Evolutionary conservation across 768 basidiomycete genomes (phyloP).

Genomic region (Jaapia argillacea): DNA sequence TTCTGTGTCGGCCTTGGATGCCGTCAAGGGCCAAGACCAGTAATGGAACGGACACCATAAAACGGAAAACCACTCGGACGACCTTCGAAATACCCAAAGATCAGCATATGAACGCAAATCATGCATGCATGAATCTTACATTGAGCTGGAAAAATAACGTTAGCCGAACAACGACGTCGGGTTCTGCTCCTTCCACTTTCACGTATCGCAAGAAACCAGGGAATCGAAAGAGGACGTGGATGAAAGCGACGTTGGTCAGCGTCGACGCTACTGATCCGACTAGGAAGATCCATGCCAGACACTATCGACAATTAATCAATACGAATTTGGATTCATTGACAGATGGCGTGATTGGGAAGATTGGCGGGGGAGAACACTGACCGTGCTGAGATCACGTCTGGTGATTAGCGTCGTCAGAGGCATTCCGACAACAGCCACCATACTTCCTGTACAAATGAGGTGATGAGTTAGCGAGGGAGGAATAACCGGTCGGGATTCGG

Average conservation of each 20-base stretch:
- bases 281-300: slow-evolving; percentile 67
- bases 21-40: slow-evolving; percentile 60
- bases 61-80: slow-evolving; percentile 65
- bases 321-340: no score
- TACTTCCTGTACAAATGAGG: slow-evolving; percentile 35
- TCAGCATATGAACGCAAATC: neutral
- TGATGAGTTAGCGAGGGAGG: neutral
- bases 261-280: slow-evolving; percentile 59
- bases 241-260: slow-evolving; percentile 55
- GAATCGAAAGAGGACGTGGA: slow-evolving; percentile 64
- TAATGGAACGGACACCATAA: slow-evolving; percentile 62
- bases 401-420: slow-evolving; percentile 57
- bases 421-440: slow-evolving; percentile 58
- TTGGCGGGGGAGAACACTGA: slow-evolving; percentile 20
- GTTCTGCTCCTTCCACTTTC: slow-evolving; percentile 63
- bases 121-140: slow-evolving; percentile 39
- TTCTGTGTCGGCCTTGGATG: slow-evolving; percentile 34
- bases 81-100: slow-evolving; percentile 28
- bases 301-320: slow-evolving; percentile 26
- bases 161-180: slow-evolving; percentile 64
- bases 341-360: neutral
- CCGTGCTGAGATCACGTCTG: slow-evolving; percentile 47
- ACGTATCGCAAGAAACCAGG: slow-evolving; percentile 63
- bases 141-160: slow-evolving; percentile 72
- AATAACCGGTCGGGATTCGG: neutral